Evolutionary conservation across 495 filamentous ascomycete genomes (phyloP).

Genomic region (Penicillium chermesinum): DNA sequence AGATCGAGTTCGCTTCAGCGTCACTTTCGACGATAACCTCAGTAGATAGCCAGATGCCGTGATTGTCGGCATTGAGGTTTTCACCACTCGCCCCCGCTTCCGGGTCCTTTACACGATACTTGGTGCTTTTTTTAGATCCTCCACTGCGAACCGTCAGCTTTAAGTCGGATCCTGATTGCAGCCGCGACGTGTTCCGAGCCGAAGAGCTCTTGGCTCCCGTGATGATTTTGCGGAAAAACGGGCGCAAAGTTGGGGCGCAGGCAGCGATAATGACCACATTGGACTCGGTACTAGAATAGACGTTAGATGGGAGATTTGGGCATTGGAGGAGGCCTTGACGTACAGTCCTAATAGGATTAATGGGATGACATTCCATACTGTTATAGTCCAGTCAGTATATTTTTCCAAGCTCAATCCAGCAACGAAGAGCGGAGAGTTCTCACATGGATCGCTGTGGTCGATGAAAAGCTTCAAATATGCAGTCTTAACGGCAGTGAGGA

Average conservation of each 20-base stretch:
- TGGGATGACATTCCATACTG: constrained; percentile 13
- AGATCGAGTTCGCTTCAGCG: background rate
- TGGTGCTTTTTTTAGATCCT: background rate
- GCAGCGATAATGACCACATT: constrained; percentile 33
- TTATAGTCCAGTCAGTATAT: background rate
- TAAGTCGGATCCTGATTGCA: background rate
- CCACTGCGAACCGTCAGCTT: background rate
- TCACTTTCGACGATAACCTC: background rate
- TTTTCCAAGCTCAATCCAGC: no score
- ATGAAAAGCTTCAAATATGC: constrained; percentile 16
- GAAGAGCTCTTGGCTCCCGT: background rate
- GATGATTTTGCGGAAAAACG: constrained; percentile 19
- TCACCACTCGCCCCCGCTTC: background rate
- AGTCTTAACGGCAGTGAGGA: constrained; percentile 18
- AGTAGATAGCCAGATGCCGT: background rate
- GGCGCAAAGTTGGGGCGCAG: constrained; percentile 31
- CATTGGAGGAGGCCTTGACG: background rate
- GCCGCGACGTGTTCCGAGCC: background rate
- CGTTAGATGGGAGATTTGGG: background rate
- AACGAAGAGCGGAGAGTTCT: background rate
- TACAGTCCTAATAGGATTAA: constrained; percentile 17
- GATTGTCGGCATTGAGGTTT: background rate
- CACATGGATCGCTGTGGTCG: constrained; percentile 13
- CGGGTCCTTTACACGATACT: background rate
- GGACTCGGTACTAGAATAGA: constrained; percentile 11